phyloP scores from a whole-genome alignment of 208 protist species.

The Trypanosoma brucei region DNA sequence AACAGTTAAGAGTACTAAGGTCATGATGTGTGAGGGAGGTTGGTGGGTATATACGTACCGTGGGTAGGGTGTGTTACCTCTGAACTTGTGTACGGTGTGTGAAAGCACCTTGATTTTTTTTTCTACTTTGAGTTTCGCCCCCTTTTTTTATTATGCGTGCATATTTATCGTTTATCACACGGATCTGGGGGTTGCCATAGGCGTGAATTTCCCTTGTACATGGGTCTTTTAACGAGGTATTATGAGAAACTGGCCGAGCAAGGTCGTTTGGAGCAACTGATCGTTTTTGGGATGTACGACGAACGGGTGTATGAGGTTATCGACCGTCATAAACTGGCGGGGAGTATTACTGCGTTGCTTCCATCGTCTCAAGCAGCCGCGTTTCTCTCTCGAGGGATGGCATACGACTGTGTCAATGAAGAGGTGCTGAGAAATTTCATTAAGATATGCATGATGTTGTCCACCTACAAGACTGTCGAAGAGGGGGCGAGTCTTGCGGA shows the following conservation, averaged over 20 bases:
- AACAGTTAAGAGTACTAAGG: too few species aligned
- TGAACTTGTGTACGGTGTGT: neutral
- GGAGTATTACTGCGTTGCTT: constrained; percentile 46
- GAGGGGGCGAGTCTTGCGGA: constrained; percentile 75
- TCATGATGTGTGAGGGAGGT: too few species aligned
- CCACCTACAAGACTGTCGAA: constrained; percentile 56
- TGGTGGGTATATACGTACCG: too few species aligned
- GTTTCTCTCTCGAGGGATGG: constrained; percentile 82
- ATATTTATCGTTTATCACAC: neutral
- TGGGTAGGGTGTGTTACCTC: neutral
- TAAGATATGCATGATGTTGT: constrained; percentile 80
- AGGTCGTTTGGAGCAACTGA: constrained; percentile 46
- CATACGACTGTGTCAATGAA: constrained; percentile 69
- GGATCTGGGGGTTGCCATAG: neutral
- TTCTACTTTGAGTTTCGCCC: constrained; percentile 11
- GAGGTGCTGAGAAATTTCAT: constrained; percentile 80
- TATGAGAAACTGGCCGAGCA: constrained; percentile 70
- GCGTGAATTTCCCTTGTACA: constrained; percentile 9
- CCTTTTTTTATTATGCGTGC: neutral
- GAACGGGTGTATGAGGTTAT: constrained; percentile 89
- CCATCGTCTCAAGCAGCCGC: constrained; percentile 55
- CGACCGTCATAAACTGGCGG: constrained; percentile 54
- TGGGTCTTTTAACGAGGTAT: constrained; percentile 51
- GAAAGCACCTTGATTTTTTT: constrained; percentile 1
- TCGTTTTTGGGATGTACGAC: constrained; percentile 75